Percentiles rank a stretch among this genome's conserved stretches.
Evolutionary conservation across 2,329 filamentous ascomycete genomes (phyloP).

Genomic region (Periglandula ipomoeae): DNA sequence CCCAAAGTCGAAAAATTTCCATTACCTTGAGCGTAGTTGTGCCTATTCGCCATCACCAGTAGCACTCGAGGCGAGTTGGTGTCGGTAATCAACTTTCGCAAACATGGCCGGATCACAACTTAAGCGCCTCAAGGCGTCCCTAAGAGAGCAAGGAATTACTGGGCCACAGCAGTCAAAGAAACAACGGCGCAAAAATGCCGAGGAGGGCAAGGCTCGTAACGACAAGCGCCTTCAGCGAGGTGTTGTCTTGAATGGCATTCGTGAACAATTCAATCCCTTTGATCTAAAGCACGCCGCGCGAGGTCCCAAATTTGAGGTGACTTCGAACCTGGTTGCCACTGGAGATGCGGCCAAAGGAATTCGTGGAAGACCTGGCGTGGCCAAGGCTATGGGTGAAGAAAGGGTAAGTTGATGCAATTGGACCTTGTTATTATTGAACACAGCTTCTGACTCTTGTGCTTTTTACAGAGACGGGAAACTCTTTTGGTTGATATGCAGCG

Average conservation of each 20-base stretch:
- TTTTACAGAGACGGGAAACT: conserved; percentile 60
- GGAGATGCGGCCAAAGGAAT: conserved; percentile 48
- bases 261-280: conserved; percentile 96
- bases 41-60: conserved; percentile 3
- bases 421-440: not conserved
- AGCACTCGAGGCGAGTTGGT: conserved; percentile 7
- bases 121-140: conserved; percentile 86
- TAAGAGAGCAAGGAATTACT: conserved; percentile 81
- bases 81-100: conserved; percentile 8
- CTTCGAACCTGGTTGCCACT: conserved; percentile 50
- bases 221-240: conserved; percentile 71
- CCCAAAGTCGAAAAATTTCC: conserved; percentile 3
- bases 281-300: conserved; percentile 76
- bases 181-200: conserved; percentile 67
- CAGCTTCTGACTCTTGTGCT: conserved; percentile 6
- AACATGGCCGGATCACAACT: conserved; percentile 91
- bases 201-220: conserved; percentile 52
- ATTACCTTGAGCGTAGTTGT: not conserved
- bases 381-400: conserved; percentile 81
- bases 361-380: conserved; percentile 69
- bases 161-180: conserved; percentile 94
- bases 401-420: conserved; percentile 41
- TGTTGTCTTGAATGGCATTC: conserved; percentile 73
- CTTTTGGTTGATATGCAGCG: conserved; percentile 83
- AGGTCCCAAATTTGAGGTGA: conserved; percentile 78